Evolutionary conservation across 805 yeast genomes (phyloP).

Genomic region (Cyberlindnera lachancei): DNA sequence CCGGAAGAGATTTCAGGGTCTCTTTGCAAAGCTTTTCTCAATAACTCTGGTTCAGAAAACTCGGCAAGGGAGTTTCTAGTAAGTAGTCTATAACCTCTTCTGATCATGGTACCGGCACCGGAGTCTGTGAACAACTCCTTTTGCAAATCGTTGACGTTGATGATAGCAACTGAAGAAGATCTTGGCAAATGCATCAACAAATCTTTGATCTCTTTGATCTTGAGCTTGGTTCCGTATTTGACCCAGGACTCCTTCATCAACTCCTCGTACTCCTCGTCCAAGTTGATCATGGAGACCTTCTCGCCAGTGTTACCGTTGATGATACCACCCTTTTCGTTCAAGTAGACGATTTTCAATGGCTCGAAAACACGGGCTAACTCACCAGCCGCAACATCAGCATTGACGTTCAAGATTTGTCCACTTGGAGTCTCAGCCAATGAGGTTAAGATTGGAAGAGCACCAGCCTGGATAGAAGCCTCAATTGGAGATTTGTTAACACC

Average conservation of each 20-base stretch:
- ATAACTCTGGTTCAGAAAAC: slow-evolving; percentile 63
- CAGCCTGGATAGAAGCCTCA: slow-evolving; percentile 92
- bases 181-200: slow-evolving; percentile 90
- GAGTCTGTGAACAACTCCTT: slow-evolving; percentile 97
- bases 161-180: slow-evolving; percentile 96
- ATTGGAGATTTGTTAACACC: slow-evolving; percentile 83
- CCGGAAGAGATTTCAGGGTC: slow-evolving; percentile 72
- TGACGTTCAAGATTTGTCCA: slow-evolving; percentile 94
- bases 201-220: slow-evolving; percentile 94
- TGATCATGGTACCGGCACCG: slow-evolving; percentile 97
- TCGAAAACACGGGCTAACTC: slow-evolving; percentile 95
- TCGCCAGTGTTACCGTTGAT: slow-evolving; percentile 89
- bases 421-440: slow-evolving; percentile 95
- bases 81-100: slow-evolving; percentile 90
- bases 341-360: slow-evolving; percentile 92
- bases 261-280: slow-evolving; percentile 93
- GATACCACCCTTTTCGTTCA: slow-evolving; percentile 97
- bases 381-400: slow-evolving; percentile 99
- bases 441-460: slow-evolving; percentile 93
- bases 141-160: slow-evolving; percentile 89
- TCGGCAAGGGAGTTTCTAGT: slow-evolving; percentile 64
- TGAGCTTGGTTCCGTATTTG: slow-evolving; percentile 95
- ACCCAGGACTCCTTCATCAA: slow-evolving; percentile 95
- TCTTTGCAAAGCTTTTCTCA: slow-evolving; percentile 69
- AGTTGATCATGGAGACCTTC: slow-evolving; percentile 80